Evolutionary conservation across 129 eudicot species (phyloP), one percentile per base, ranked within the genome.

Genomic region (Oenanthe sinensis): DNA sequence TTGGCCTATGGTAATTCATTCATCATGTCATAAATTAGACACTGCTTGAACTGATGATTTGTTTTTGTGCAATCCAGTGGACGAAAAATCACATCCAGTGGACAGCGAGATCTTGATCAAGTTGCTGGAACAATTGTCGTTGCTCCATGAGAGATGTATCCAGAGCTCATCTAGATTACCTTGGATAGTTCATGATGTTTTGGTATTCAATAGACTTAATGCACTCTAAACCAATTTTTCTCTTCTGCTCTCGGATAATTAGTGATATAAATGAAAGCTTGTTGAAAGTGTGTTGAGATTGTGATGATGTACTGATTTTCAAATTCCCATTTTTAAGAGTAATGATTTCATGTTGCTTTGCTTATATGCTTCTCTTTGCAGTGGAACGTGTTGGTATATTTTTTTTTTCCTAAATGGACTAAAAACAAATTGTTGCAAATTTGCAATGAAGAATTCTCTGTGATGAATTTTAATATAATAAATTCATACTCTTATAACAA

Each of bases 51-150:
- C 52, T 22, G 19, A 67, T 2, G 40, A 0, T 14, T 52, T 12
- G 14, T 65, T 13, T n/a, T 82, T 49, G 8, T 84, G 69, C 65
- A 65, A 39, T 36, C 3, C 80, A 86, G 93, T 69, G 90, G 90
- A 47, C 78, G 93, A 70, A 84, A 77, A 74, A 89, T 89, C 81
- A 86, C 90, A 19, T 84, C 87, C 43, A 86, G 47, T 69, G 93
- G 93, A 3, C 85, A 85, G 48, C 54, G 90, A 22, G 93, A 89
- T 74, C 90, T 89, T 79, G 90, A 89, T 73, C 93, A 89, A 49
- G 90, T 89, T 74, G 88, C 90, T 15, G 90, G 93, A 65, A 82
- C 88, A 1, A 85, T 85, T 48, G 88, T 82, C 3, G 88, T 79
- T 81, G 71, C 86, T 50, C 81, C 84, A 73, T 88, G 82, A 85